Evolutionary conservation across 495 filamentous ascomycete species (phyloP).

Genomic region (Darksidea phi): DNA sequence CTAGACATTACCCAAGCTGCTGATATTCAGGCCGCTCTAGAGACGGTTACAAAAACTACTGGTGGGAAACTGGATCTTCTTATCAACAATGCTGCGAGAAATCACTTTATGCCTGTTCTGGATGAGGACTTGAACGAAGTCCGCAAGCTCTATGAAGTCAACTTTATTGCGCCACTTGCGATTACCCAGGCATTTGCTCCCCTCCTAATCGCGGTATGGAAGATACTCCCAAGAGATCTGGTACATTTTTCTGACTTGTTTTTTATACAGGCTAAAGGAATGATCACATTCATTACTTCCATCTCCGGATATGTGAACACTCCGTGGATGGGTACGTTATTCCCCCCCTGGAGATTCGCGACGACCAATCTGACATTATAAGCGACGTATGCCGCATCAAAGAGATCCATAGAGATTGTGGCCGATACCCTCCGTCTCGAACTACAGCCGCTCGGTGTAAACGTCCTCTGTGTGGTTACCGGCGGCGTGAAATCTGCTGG

Average conservation of each 20-base stretch:
- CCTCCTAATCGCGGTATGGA: conserved; percentile 20
- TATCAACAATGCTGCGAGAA: conserved; percentile 49
- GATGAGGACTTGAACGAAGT: conserved; percentile 44
- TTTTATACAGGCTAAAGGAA: conserved; percentile 4
- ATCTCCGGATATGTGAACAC: conserved; percentile 5
- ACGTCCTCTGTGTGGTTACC: conserved; percentile 8
- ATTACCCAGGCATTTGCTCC: conserved; percentile 29
- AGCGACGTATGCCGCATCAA: conserved; percentile 12
- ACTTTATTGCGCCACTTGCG: conserved; percentile 15
- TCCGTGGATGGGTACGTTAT: conserved; percentile 4
- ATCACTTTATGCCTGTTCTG: conserved; percentile 39
- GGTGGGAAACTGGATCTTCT: conserved; percentile 43
- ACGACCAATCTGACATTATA: background rate
- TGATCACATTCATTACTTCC: background rate
- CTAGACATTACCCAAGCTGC: conserved; percentile 25
- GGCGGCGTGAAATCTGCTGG: conserved; percentile 1
- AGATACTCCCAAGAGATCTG: background rate
- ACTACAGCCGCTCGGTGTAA: conserved; percentile 9
- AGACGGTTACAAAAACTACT: conserved; percentile 3
- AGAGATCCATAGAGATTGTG: conserved; percentile 10
- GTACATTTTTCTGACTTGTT: background rate
- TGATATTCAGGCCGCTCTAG: conserved; percentile 21
- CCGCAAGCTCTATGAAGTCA: conserved; percentile 28
- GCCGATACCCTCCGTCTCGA: conserved; percentile 17
- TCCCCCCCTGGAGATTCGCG: background rate